These are phyloP conservation scores for Teratosphaeria viscida DNA, from an alignment of 2,329 filamentous ascomycete species.

Conservation along the genomic window DNA sequence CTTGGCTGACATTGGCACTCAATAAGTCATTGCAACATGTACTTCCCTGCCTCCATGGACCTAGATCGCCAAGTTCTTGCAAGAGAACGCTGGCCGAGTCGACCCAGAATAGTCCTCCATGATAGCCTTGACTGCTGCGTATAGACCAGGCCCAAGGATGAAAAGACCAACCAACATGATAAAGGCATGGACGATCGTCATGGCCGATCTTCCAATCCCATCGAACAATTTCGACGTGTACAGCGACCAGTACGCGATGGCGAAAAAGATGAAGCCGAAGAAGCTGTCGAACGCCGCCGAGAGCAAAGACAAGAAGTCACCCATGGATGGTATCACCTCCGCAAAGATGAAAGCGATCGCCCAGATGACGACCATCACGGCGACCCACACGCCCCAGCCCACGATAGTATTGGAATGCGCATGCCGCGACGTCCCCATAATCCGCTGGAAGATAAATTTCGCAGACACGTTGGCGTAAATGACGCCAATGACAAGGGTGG, in stretches of 20 bases:
- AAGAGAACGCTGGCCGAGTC: slow-evolving; percentile 38
- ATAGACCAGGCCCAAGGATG: slow-evolving; percentile 41
- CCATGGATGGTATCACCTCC: slow-evolving; percentile 41
- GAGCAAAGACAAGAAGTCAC: slow-evolving; percentile 40
- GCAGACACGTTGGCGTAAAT: slow-evolving; percentile 41
- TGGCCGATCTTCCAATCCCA: slow-evolving; percentile 26
- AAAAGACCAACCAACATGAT: slow-evolving; percentile 39
- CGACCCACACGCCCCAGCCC: slow-evolving; percentile 38
- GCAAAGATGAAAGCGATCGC: slow-evolving; percentile 37
- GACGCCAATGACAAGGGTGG: slow-evolving; percentile 39
- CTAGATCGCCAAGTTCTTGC: slow-evolving; percentile 39
- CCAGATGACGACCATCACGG: slow-evolving; percentile 36
- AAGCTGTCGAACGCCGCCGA: slow-evolving; percentile 41
- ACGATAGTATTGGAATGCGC: slow-evolving; percentile 38
- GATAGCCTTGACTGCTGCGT: slow-evolving; percentile 43
- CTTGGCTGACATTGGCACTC: no score
- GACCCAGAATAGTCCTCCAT: slow-evolving; percentile 38
- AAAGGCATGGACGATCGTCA: slow-evolving; percentile 37
- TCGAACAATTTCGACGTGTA: slow-evolving; percentile 32
- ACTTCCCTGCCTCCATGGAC: background rate
- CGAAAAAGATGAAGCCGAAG: slow-evolving; percentile 44
- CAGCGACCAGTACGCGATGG: slow-evolving; percentile 39
- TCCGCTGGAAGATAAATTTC: slow-evolving; percentile 37
- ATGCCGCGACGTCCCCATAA: slow-evolving; percentile 36
- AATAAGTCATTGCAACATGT: background rate